These are phyloP conservation scores for Dimargaris cristalligena DNA, from an alignment of 192 early-diverging fungal genomes.

Conservation along the genomic window DNA sequence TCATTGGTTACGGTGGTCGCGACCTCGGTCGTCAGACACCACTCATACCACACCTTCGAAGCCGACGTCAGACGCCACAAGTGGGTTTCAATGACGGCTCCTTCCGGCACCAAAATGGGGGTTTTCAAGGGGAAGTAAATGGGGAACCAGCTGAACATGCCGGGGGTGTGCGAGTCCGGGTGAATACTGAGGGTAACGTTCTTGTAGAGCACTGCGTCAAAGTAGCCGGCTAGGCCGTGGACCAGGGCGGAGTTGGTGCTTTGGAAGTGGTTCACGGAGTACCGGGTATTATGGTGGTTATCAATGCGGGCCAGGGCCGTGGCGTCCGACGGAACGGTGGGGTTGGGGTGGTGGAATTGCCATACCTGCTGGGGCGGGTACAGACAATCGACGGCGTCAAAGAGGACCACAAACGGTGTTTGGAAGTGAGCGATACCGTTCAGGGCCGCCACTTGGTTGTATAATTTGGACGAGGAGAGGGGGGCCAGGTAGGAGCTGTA, in stretches of 20 bases:
- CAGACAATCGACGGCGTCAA: conserved; percentile 54
- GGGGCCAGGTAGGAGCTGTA: conserved; percentile 81
- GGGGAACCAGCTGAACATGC: conserved; percentile 98
- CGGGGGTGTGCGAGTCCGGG: conserved; percentile 71
- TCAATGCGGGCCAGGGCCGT: neutral
- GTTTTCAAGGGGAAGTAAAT: conserved; percentile 81
- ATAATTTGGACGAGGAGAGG: conserved; percentile 69
- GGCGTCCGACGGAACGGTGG: neutral
- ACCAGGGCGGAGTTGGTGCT: conserved; percentile 38
- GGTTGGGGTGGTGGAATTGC: conserved; percentile 67
- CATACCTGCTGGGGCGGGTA: conserved; percentile 57
- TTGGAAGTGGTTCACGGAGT: conserved; percentile 33
- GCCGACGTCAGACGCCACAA: conserved; percentile 73
- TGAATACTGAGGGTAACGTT: conserved; percentile 63
- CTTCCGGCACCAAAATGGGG: conserved; percentile 50
- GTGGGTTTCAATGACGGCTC: conserved; percentile 40
- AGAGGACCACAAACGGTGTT: conserved; percentile 96
- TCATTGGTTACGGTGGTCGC: conserved; percentile 10
- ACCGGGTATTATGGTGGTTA: conserved; percentile 64
- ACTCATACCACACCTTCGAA: conserved; percentile 95
- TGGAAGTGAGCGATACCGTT: conserved; percentile 56
- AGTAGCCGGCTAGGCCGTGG: conserved; percentile 94
- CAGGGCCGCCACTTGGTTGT: conserved; percentile 49
- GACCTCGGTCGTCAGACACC: conserved; percentile 35
- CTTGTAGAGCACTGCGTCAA: conserved; percentile 82